These are phyloP conservation scores for Batrachochytrium dendrobatidis DNA, from an alignment of 371 early-diverging fungal species.

Conservation along the genomic window DNA sequence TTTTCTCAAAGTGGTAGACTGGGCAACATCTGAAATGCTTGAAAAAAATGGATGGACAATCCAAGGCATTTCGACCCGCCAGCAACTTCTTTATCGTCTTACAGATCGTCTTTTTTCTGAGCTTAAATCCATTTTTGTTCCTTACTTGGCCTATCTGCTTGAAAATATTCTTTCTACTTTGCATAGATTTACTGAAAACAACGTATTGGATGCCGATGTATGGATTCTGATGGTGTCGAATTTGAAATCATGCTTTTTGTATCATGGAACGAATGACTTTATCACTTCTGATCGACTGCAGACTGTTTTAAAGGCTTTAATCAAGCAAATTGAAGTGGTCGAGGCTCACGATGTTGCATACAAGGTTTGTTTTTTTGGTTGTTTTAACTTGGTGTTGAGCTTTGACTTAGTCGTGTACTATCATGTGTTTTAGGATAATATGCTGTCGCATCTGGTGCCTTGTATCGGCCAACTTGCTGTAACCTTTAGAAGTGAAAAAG, in stretches of 20 bases:
- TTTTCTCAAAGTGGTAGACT: slow-evolving; percentile 81
- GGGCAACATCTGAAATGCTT: slow-evolving; percentile 58
- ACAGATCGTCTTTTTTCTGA: slow-evolving; percentile 61
- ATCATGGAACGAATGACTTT: slow-evolving; percentile 23
- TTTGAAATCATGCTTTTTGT: not conserved
- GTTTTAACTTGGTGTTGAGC: not conserved
- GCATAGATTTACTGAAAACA: slow-evolving; percentile 16
- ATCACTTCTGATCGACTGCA: slow-evolving; percentile 69
- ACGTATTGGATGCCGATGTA: not conserved
- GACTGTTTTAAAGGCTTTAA: slow-evolving; percentile 58
- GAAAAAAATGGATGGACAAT: slow-evolving; percentile 9
- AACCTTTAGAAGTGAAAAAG: slow-evolving; percentile 65
- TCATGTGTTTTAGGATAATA: slow-evolving; percentile 34
- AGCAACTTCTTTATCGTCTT: slow-evolving; percentile 67
- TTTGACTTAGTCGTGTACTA: not conserved
- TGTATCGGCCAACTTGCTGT: slow-evolving; percentile 77
- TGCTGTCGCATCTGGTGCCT: slow-evolving; percentile 64
- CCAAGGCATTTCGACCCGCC: slow-evolving; percentile 42
- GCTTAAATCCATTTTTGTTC: slow-evolving; percentile 79
- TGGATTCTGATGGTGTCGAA: not conserved
- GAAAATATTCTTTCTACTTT: slow-evolving; percentile 54
- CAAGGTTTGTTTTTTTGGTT: slow-evolving; percentile 13
- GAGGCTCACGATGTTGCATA: slow-evolving; percentile 36
- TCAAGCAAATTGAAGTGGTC: slow-evolving; percentile 56
- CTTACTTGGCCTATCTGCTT: slow-evolving; percentile 72